A percentile compares a stretch with the other conserved stretches of the same genome.
phyloP scores from a whole-genome alignment of 2,329 filamentous ascomycete genomes.

The Pseudonectria buxi region DNA sequence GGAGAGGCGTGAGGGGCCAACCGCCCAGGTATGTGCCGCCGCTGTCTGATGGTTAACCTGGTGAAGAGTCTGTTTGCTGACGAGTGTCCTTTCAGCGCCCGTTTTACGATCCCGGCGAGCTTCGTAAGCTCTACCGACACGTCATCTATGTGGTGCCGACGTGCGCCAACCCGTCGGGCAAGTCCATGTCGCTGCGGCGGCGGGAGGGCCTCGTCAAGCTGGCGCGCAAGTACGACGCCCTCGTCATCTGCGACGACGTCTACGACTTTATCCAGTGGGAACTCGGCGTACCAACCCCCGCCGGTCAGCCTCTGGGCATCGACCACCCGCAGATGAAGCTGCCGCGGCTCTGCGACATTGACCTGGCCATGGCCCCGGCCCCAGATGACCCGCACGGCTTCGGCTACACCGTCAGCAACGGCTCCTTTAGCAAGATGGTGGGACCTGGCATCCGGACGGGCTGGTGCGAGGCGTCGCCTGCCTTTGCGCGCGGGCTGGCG shows the following conservation, averaged over 20 bases:
- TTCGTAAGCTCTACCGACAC: slow-evolving; percentile 76
- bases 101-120: slow-evolving; percentile 41
- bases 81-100: too few species aligned
- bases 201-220: slow-evolving; percentile 65
- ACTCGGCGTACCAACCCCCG: slow-evolving; percentile 7
- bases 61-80: slow-evolving; percentile 41
- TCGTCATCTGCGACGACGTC: slow-evolving; percentile 86
- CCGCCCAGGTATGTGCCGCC: slow-evolving; percentile 4
- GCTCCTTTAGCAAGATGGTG: slow-evolving; percentile 81
- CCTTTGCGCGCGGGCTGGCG: slow-evolving; percentile 43
- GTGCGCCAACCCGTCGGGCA: slow-evolving; percentile 81
- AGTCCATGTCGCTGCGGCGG: slow-evolving; percentile 66
- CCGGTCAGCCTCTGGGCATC: slow-evolving; percentile 21
- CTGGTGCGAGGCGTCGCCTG: slow-evolving; percentile 71
- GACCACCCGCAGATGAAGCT: slow-evolving; percentile 46
- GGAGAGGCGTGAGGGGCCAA: slow-evolving; percentile 6
- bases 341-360: slow-evolving; percentile 73
- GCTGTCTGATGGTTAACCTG: too few species aligned
- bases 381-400: slow-evolving; percentile 46
- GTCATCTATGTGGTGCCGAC: slow-evolving; percentile 85
- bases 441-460: slow-evolving; percentile 77
- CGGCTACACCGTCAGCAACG: slow-evolving; percentile 79
- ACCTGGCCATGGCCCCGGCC: slow-evolving; percentile 55
- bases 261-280: slow-evolving; percentile 90
- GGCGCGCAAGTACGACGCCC: slow-evolving; percentile 70